These are phyloP conservation scores for Truncatella angustata DNA, from an alignment of 2,329 filamentous ascomycete genomes.

Conservation along the genomic window DNA sequence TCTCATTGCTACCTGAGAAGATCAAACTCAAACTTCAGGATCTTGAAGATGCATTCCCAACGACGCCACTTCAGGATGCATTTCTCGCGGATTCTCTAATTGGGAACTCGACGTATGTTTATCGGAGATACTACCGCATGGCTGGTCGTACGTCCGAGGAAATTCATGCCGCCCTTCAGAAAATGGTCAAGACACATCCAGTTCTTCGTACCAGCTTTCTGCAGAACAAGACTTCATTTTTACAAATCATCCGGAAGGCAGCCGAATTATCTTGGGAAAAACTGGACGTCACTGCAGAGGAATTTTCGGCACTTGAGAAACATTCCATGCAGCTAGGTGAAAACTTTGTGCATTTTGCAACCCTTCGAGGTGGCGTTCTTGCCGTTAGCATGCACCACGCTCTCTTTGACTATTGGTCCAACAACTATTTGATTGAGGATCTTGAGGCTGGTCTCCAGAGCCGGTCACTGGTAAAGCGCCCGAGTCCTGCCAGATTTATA, in stretches of 20 bases:
- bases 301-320: slow-evolving; percentile 10
- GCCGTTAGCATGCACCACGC: slow-evolving; percentile 31
- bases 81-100: slow-evolving; percentile 13
- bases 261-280: slow-evolving; percentile 9
- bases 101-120: slow-evolving; percentile 6
- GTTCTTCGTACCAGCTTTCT: slow-evolving; percentile 9
- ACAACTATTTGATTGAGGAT: slow-evolving; percentile 26
- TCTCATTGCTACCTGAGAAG: slow-evolving; percentile 9
- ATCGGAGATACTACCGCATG: slow-evolving; percentile 4
- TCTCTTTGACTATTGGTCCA: slow-evolving; percentile 32
- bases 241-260: slow-evolving; percentile 9
- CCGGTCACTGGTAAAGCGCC: not conserved
- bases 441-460: slow-evolving; percentile 5
- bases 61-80: slow-evolving; percentile 21
- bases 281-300: slow-evolving; percentile 11
- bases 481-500: slow-evolving; percentile 12
- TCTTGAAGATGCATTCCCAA: slow-evolving; percentile 20
- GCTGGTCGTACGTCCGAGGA: not conserved
- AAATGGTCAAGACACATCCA: slow-evolving; percentile 3
- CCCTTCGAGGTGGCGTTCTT: slow-evolving; percentile 15
- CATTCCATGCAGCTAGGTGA: slow-evolving; percentile 11
- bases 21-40: not conserved
- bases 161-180: slow-evolving; percentile 3
- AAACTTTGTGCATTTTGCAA: slow-evolving; percentile 13
- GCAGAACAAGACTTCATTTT: slow-evolving; percentile 10